Percentiles rank a stretch among this genome's conserved stretches.
These are phyloP conservation scores for Wilcoxina mikolae DNA, from an alignment of 495 filamentous ascomycete genomes.

Conservation along the genomic window DNA sequence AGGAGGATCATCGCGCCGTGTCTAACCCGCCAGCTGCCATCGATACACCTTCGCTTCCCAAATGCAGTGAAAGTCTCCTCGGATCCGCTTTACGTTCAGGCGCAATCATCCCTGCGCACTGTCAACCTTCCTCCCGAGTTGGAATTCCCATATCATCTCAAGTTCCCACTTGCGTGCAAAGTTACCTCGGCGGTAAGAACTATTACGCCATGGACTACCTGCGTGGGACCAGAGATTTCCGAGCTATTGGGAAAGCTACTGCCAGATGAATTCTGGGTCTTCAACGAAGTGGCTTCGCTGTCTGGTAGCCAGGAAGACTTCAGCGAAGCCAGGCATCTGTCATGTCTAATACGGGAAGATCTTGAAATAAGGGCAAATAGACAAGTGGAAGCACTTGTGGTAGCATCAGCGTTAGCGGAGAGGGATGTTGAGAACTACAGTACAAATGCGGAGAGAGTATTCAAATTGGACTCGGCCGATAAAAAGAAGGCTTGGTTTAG, in stretches of 20 bases:
- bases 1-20: background rate
- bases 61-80: background rate
- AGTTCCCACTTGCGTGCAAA: background rate
- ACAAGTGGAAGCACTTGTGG: background rate
- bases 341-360: background rate
- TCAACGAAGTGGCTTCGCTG: background rate
- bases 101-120: background rate
- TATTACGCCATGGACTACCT: background rate
- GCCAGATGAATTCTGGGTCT: background rate
- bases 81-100: background rate
- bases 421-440: background rate
- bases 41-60: background rate
- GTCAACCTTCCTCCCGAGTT: background rate
- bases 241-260: background rate
- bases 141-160: background rate
- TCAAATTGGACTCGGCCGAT: background rate
- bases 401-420: background rate
- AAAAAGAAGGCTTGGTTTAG: background rate
- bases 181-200: background rate
- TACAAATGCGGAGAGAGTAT: background rate
- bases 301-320: background rate
- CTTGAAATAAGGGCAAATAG: background rate
- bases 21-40: background rate
- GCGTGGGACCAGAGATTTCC: background rate
- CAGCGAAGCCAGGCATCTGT: background rate